Conservation (phyloP, 2,329 filamentous ascomycete species). For the Trichoderma atrobrunneum region DNA sequence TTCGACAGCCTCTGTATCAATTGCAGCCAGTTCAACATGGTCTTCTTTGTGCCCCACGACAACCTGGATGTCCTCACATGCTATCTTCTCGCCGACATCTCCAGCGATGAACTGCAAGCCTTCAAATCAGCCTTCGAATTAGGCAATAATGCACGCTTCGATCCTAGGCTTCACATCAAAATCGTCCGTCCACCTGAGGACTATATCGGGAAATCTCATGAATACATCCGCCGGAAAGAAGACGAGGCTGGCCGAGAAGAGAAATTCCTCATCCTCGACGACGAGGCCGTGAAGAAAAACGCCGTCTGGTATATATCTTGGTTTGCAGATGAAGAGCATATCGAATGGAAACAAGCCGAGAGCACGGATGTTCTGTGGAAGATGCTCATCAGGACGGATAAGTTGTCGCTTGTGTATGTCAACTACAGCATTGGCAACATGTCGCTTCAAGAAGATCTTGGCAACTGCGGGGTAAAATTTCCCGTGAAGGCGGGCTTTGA, state of each 20-base stretch:
- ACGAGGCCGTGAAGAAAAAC: conserved; percentile 7
- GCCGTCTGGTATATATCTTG: conserved; percentile 26
- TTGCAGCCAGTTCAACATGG: neutral
- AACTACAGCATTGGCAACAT: conserved; percentile 28
- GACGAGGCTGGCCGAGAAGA: conserved; percentile 22
- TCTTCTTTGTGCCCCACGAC: neutral
- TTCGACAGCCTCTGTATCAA: neutral
- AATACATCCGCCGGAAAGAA: conserved; percentile 25
- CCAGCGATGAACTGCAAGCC: neutral
- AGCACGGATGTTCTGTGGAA: conserved; percentile 25
- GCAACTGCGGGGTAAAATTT: conserved; percentile 22
- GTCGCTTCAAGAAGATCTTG: conserved; percentile 24
- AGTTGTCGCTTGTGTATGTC: conserved; percentile 20
- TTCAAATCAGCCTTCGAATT: conserved; percentile 25
- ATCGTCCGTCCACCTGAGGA: conserved; percentile 23
- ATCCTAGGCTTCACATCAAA: conserved; percentile 25
- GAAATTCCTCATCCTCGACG: conserved; percentile 25
- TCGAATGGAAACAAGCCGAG: conserved; percentile 11
- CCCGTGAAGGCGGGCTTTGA: conserved; percentile 20
- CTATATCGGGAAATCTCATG: conserved; percentile 23
- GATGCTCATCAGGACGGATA: conserved; percentile 25
- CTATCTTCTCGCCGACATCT: neutral
- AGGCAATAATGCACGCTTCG: conserved; percentile 23
- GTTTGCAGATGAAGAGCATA: conserved; percentile 20
- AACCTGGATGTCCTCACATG: neutral